Percentiles rank a stretch among this genome's conserved stretches.
phyloP scores from a whole-genome alignment of 345 rosid species.

The Rhizophora apiculata region DNA sequence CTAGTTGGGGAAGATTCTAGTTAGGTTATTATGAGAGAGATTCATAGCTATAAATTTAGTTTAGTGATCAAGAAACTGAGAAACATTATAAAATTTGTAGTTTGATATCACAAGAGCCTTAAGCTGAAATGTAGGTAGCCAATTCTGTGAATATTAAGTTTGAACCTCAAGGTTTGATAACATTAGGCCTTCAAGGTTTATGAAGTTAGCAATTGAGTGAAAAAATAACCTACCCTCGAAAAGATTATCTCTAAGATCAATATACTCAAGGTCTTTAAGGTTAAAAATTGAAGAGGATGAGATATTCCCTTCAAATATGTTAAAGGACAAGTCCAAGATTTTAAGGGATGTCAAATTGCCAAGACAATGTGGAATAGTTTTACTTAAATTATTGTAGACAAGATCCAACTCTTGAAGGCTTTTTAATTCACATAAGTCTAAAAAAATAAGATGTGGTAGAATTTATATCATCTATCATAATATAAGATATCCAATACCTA shows the following conservation, averaged over 20 bases:
- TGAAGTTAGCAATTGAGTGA: not conserved
- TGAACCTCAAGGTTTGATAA: not conserved
- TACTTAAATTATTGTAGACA: not conserved
- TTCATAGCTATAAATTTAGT: too few relatives aligned
- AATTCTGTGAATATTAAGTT: not conserved
- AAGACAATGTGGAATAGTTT: not conserved
- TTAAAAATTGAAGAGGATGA: not conserved
- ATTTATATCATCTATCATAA: too few relatives aligned
- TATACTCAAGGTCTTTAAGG: not conserved
- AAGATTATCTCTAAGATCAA: not conserved
- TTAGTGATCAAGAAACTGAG: not conserved
- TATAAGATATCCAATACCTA: too few relatives aligned
- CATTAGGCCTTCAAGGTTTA: not conserved
- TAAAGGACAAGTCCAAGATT: not conserved
- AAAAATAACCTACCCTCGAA: not conserved
- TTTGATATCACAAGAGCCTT: not conserved
- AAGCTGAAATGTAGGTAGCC: not conserved
- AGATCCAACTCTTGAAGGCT: constrained; percentile 1
- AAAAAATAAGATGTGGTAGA: not conserved
- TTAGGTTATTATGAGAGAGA: too few relatives aligned
- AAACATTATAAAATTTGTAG: not conserved
- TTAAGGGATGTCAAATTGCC: not conserved
- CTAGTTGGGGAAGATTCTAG: too few relatives aligned
- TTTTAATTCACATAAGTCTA: not conserved
- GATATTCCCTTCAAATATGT: not conserved